Conservation (phyloP, 129 eudicot species). For the Tagetes patula region DNA sequence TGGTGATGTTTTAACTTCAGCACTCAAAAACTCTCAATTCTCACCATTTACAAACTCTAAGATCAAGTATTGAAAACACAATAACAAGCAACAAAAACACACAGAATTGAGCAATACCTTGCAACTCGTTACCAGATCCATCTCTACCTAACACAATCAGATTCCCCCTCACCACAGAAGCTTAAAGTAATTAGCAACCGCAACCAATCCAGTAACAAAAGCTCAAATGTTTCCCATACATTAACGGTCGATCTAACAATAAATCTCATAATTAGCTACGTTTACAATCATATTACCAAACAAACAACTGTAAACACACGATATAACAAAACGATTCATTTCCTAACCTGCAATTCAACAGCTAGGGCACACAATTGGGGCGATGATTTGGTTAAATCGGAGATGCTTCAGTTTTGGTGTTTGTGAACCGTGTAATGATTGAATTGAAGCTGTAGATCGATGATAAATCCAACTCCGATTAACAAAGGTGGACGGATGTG, state of each 20-base stretch:
- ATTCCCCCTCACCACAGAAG: neutral
- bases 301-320: neutral
- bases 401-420: neutral
- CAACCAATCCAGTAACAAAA: conserved; percentile 22
- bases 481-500: conserved; percentile 50
- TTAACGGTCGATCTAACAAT: conserved; percentile 32
- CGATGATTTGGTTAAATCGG: conserved; percentile 20
- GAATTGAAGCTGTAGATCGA: conserved; percentile 29
- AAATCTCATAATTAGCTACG: neutral
- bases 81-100: neutral
- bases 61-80: neutral
- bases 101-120: conserved; percentile 51
- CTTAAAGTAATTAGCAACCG: conserved; percentile 21
- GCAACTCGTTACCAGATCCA: conserved; percentile 79
- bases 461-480: conserved; percentile 3
- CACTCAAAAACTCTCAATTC: neutral
- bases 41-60: neutral
- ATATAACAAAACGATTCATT: neutral
- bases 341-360: conserved; percentile 14
- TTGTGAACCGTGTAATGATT: conserved; percentile 20
- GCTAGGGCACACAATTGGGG: neutral
- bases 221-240: conserved; percentile 27
- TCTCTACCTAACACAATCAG: conserved; percentile 23
- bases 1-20: neutral
- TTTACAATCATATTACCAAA: neutral